phyloP scores from a whole-genome alignment of 129 eudicot species.

The Escallonia rubra region DNA sequence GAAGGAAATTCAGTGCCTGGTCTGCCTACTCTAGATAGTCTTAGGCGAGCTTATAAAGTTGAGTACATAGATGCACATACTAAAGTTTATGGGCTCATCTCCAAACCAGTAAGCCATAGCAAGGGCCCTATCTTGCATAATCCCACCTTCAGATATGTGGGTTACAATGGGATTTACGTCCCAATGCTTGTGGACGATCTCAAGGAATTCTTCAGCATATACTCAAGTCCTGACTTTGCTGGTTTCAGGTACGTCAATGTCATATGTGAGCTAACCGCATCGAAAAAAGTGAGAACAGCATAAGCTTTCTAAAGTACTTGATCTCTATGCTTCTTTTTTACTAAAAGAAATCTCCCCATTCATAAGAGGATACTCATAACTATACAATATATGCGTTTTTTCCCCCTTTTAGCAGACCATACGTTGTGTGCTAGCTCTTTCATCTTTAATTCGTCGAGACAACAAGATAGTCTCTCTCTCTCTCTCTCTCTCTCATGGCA shows the following conservation, averaged over 20 bases:
- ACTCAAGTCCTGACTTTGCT: slow-evolving; percentile 68
- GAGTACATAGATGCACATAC: slow-evolving; percentile 49
- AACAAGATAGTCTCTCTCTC: background rate
- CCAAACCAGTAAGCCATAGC: slow-evolving; percentile 85
- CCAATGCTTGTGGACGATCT: slow-evolving; percentile 85
- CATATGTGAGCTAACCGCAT: background rate
- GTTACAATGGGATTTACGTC: slow-evolving; percentile 70
- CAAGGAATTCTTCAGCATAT: slow-evolving; percentile 52
- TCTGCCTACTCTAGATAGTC: slow-evolving; percentile 52
- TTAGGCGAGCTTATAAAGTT: slow-evolving; percentile 48
- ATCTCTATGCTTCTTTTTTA: no score
- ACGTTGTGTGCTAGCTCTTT: background rate
- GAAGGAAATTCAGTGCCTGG: slow-evolving; percentile 54
- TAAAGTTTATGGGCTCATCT: slow-evolving; percentile 67
- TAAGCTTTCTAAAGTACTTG: background rate
- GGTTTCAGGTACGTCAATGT: slow-evolving; percentile 65
- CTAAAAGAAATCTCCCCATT: no score
- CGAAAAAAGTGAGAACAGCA: background rate
- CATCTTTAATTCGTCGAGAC: background rate
- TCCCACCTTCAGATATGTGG: slow-evolving; percentile 68
- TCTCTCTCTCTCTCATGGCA: background rate
- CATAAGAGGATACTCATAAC: background rate
- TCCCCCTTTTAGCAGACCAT: no score
- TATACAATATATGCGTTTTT: background rate
- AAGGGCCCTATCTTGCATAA: slow-evolving; percentile 82